Evolutionary conservation across 2,329 filamentous ascomycete species (phyloP), one percentile per base, ranked within the genome.

Genomic region (Penicillium aurantiogriseum): DNA sequence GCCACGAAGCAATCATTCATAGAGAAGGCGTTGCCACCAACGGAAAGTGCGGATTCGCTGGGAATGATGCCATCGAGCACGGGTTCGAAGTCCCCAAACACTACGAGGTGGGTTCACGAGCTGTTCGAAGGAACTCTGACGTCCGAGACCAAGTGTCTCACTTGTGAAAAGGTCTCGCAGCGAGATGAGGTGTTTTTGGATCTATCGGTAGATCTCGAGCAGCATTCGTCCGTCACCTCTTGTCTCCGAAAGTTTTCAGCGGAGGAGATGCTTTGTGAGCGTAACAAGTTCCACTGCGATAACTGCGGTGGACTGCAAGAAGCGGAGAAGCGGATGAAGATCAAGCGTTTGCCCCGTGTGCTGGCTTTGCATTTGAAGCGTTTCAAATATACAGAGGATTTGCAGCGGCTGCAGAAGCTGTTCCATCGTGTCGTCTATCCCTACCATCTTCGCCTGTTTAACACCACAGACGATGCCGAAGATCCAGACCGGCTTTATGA

Each of bases 201-300:
- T 75, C 79, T 99, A 21, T 97, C 94, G 0, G 96, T 99, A 54
- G 94, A 99, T 74, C 80, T 99, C 13, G 92, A 96, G 64, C 88
- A 97, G 69, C 92, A 97, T 72, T 92, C 92, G 0, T 99, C 94
- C 0, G 94, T 99, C 4, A 97, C 94, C 3, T 93, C 94, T 27
- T 99, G 94, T 72, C 77, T 99, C 63, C 85, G 91, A 58, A 96
- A 97, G 69, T 99, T 99, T 69, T 99, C 94, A 0, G 92, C 94
- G 45, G 94, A 97, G 69, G 94, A 99, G 75, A 97, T 97, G 91
- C 83, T 99, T 57, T 97, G 94, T 71, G 94, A 99, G 77, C 85
- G 92, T 59, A 97, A 99, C 80, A 99, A 99, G 72, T 99, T 99
- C 65, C 93, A 99, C 71, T 99, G 94, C 77, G 94, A 99, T 73